Conservation (phyloP, 2,329 filamentous ascomycete species). For the Chrysosporium keratinophilum region DNA sequence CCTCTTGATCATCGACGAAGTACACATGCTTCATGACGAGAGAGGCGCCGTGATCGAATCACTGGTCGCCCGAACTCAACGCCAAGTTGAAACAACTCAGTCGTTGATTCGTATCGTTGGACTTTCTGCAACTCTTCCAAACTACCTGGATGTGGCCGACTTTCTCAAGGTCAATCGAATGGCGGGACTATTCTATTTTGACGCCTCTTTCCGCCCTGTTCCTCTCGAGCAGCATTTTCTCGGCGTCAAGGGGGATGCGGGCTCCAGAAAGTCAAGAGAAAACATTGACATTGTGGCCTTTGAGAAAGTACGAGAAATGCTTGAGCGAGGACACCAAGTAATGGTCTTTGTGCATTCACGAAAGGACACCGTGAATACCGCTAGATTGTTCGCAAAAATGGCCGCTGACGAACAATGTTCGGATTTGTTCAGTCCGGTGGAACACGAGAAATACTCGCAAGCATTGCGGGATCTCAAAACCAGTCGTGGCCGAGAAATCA, state of each 20-base stretch:
- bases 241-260: slow-evolving; percentile 63
- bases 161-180: slow-evolving; percentile 93
- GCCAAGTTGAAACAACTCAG: slow-evolving; percentile 96
- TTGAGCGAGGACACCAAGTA: slow-evolving; percentile 82
- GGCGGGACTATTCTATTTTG: slow-evolving; percentile 92
- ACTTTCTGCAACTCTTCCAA: slow-evolving; percentile 87
- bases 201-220: slow-evolving; percentile 88
- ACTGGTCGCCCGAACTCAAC: slow-evolving; percentile 83
- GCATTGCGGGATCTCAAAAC: slow-evolving; percentile 76
- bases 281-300: slow-evolving; percentile 82
- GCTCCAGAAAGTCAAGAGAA: slow-evolving; percentile 68
- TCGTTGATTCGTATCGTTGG: slow-evolving; percentile 94
- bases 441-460: slow-evolving; percentile 67
- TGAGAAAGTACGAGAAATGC: slow-evolving; percentile 90
- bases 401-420: slow-evolving; percentile 68
- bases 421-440: slow-evolving; percentile 71
- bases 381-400: slow-evolving; percentile 75
- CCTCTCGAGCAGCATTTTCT: slow-evolving; percentile 96
- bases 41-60: slow-evolving; percentile 93
- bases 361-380: slow-evolving; percentile 83
- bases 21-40: slow-evolving; percentile 98
- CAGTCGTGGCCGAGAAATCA: slow-evolving; percentile 73
- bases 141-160: slow-evolving; percentile 92
- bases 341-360: slow-evolving; percentile 99
- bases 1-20: slow-evolving; percentile 93